Base-by-base conservation (phyloP, 345 rosid genomes). In the Murraya paniculata region DNA sequence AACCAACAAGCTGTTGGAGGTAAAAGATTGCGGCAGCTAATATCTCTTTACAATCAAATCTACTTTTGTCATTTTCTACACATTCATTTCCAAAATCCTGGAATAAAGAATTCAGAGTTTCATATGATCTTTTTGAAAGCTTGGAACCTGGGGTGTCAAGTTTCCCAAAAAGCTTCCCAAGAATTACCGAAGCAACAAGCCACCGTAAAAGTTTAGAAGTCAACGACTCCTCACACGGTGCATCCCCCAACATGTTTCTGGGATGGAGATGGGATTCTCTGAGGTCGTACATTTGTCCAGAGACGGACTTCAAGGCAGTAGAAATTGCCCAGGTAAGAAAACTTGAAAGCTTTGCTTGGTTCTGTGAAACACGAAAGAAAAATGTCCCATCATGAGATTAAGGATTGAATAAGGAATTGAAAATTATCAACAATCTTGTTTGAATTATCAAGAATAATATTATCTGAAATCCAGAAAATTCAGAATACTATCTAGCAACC, bases 181-280 rank as follows among this genome's bases (percentile, higher is more conserved):
- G 94, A 82, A 94, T 89, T 77, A 88, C 93, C 11, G 91, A 84
- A 77, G 97, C 97, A 71, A 80, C 76, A 64, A 96, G 88, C 99
- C 99, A 94, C n/a, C 97, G 94, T 68, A 92, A 78, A 72, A 93
- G 91, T 80, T 92, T 95, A 28, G 86, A 89, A 66, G 82, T 78
- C 84, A 90, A 83, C 74, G 85, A 81, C 82, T 95, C 99, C 61
- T 87, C 90, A 30, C 56, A 72, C 65, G 74, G 77, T 68, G 72
- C 78, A 80, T 88, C 87, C 83, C 85, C 84, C 2, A 73, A 38
- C 73, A 78, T 58, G 30, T 50, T 56, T 64, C 64, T 77, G 24
- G 75, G 50, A 82, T 73, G 75, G 67, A 68, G 56, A 75, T 38
- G 68, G 55, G 83, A 75, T 71, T 72, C 84, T 72, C 75, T 77